Evolutionary conservation across 2,329 filamentous ascomycete genomes (phyloP).

Genomic region (Huntiella savannae): DNA sequence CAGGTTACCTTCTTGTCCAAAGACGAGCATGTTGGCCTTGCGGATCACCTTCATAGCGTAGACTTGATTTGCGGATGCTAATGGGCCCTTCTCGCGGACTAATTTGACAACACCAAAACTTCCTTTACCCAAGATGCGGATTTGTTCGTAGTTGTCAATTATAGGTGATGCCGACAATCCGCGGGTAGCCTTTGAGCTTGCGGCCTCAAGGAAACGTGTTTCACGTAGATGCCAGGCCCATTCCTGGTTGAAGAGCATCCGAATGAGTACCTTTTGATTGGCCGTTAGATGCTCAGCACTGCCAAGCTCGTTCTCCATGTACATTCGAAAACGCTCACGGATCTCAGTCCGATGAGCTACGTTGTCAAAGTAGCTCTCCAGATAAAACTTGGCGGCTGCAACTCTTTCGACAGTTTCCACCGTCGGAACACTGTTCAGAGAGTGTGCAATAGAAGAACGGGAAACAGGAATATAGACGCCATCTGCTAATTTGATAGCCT

Average conservation of each 20-base stretch:
- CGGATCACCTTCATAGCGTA: constrained; percentile 96
- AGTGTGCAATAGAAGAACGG: not conserved
- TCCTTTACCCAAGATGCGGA: constrained; percentile 75
- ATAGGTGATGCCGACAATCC: constrained; percentile 14
- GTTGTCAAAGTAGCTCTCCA: constrained; percentile 72
- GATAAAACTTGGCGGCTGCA: constrained; percentile 64
- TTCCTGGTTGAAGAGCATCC: constrained; percentile 40
- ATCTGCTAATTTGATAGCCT: not conserved
- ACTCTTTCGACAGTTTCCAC: constrained; percentile 53
- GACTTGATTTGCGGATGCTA: constrained; percentile 30
- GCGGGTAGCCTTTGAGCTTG: constrained; percentile 21
- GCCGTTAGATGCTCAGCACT: constrained; percentile 30
- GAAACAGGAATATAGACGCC: not conserved
- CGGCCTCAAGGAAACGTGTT: constrained; percentile 47
- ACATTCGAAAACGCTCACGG: constrained; percentile 18
- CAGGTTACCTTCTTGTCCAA: constrained; percentile 80
- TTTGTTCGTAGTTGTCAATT: constrained; percentile 46
- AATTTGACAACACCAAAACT: constrained; percentile 86
- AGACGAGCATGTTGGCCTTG: constrained; percentile 81
- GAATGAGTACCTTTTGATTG: constrained; percentile 33
- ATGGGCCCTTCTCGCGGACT: constrained; percentile 41
- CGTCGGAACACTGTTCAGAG: constrained; percentile 15
- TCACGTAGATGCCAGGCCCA: constrained; percentile 64
- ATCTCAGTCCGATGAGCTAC: constrained; percentile 30
- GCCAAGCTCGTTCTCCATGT: constrained; percentile 33